Conservation (phyloP, 345 rosid species). For the Salix viminalis region DNA sequence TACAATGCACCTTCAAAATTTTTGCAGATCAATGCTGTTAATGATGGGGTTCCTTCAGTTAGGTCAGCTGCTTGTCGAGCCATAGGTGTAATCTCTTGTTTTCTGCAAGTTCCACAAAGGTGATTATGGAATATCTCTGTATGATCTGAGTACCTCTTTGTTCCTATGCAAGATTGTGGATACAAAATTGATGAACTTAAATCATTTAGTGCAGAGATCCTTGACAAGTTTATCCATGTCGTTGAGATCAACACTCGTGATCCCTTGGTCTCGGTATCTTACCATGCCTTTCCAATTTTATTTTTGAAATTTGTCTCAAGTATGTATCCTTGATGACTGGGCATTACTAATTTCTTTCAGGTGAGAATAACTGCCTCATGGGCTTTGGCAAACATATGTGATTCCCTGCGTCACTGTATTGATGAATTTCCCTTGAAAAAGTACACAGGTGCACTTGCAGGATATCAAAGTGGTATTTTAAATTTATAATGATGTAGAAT, state of each 20-base stretch:
- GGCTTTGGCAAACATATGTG: conserved; percentile 93
- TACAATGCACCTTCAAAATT: conserved; percentile 17
- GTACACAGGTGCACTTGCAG: conserved; percentile 30
- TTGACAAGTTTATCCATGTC: conserved; percentile 65
- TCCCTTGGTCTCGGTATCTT: conserved; percentile 64
- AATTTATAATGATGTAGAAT: not conserved
- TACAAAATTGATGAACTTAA: conserved; percentile 35
- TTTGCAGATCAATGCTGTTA: conserved; percentile 60
- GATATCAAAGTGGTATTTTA: not conserved
- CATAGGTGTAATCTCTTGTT: conserved; percentile 84
- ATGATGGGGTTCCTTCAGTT: conserved; percentile 72
- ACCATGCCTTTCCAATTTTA: conserved; percentile 9
- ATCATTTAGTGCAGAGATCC: conserved; percentile 67
- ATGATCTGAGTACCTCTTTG: conserved; percentile 6
- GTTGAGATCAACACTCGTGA: conserved; percentile 65
- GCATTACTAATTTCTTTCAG: conserved; percentile 39
- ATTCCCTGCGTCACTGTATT: conserved; percentile 56
- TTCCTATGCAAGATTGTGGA: conserved; percentile 7
- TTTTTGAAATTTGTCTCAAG: conserved; percentile 11
- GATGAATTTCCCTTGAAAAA: conserved; percentile 39
- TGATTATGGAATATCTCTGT: conserved; percentile 27
- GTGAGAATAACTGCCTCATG: conserved; percentile 89
- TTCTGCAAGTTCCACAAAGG: conserved; percentile 65
- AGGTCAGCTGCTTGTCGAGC: conserved; percentile 97
- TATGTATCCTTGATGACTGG: conserved; percentile 14